Conservation (phyloP, 768 basidiomycete genomes). For the Lenzites betulinus region DNA sequence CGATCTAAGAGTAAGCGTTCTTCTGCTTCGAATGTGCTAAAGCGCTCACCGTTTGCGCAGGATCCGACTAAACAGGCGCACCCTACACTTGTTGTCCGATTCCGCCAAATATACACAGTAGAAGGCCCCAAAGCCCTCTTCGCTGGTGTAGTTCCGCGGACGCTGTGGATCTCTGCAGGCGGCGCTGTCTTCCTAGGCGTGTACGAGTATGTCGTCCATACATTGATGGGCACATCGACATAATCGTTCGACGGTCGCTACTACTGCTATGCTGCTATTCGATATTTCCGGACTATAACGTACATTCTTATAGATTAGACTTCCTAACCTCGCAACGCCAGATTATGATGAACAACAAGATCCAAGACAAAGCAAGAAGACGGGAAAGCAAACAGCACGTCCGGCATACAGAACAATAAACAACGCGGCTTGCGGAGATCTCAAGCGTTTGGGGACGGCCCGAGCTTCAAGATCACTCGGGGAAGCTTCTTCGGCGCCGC, state of each 20-base stretch:
- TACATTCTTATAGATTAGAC: constrained; percentile 7
- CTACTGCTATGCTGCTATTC: neutral
- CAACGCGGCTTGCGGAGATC: neutral
- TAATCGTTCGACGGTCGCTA: too few species aligned
- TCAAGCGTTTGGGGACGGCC: constrained; percentile 32
- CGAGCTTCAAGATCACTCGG: constrained; percentile 57
- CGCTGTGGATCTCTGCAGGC: constrained; percentile 94
- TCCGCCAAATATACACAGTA: constrained; percentile 62
- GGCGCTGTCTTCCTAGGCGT: constrained; percentile 98
- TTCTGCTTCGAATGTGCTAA: neutral
- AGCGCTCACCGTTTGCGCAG: constrained; percentile 34
- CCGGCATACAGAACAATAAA: neutral
- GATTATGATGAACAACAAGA: neutral
- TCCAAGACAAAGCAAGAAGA: neutral
- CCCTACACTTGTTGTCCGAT: constrained; percentile 58
- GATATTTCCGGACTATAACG: neutral
- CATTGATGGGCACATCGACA: constrained; percentile 39
- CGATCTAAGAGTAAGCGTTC: constrained; percentile 67
- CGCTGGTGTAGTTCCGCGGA: constrained; percentile 85
- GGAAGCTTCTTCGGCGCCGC: constrained; percentile 48
- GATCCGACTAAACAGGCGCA: constrained; percentile 48
- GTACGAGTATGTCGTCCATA: constrained; percentile 79
- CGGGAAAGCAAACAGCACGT: neutral
- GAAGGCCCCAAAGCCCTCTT: constrained; percentile 84
- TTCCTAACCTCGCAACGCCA: neutral